Percentiles rank a stretch among this genome's conserved stretches.
Evolutionary conservation across 2,329 filamentous ascomycete genomes (phyloP).

Genomic region (Ascochyta viciae-villosae): DNA sequence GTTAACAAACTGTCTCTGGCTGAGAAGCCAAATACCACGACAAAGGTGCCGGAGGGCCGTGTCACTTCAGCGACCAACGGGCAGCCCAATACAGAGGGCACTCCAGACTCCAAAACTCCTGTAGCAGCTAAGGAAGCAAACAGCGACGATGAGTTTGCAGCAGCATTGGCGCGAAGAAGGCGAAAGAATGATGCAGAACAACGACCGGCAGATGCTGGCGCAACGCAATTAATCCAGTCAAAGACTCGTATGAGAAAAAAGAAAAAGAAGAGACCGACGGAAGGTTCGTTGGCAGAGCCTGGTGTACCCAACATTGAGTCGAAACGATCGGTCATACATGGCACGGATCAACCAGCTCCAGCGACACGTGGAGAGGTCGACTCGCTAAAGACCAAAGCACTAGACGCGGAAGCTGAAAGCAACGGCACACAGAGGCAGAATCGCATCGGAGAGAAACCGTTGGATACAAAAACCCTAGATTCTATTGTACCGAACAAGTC

Average conservation of each 20-base stretch:
- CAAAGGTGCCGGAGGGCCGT: not conserved
- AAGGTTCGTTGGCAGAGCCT: constrained; percentile 6
- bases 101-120: not conserved
- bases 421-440: not conserved
- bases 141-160: constrained; percentile 5
- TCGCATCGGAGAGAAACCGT: not conserved
- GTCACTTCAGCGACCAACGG: not conserved
- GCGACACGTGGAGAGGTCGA: not conserved
- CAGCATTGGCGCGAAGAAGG: not conserved
- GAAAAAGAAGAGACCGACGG: constrained; percentile 34
- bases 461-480: not conserved
- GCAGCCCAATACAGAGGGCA: constrained; percentile 2
- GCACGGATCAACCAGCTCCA: not conserved
- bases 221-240: constrained; percentile 42
- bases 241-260: constrained; percentile 47
- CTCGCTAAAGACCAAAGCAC: not conserved
- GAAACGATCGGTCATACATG: not conserved
- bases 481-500: not conserved
- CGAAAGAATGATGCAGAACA: constrained; percentile 3
- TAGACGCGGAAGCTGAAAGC: not conserved
- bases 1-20: constrained; percentile 33
- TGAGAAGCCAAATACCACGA: not conserved
- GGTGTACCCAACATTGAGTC: not conserved
- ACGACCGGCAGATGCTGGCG: not conserved
- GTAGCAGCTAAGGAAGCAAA: not conserved